A percentile compares a stretch with the other conserved stretches of the same genome.
Evolutionary conservation across 2,329 filamentous ascomycete genomes (phyloP).

Genomic region (Xylariales sp.): DNA sequence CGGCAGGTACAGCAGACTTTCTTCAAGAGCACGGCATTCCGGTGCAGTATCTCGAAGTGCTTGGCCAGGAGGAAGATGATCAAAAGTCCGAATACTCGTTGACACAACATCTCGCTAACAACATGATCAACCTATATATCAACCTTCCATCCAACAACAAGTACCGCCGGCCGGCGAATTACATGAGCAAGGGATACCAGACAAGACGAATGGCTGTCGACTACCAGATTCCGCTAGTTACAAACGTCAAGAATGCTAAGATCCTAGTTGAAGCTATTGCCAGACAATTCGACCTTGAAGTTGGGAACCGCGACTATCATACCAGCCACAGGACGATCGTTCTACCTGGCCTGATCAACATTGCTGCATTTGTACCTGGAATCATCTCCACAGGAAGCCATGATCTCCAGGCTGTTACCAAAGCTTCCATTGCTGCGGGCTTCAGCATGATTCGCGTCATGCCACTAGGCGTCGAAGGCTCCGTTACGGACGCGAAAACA

Average conservation of each 20-base stretch:
- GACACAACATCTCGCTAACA: slow-evolving; percentile 93
- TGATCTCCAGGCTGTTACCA: slow-evolving; percentile 66
- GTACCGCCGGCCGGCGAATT: slow-evolving; percentile 93
- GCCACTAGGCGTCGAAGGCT: slow-evolving; percentile 68
- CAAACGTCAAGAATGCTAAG: slow-evolving; percentile 99
- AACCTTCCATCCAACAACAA: slow-evolving; percentile 98
- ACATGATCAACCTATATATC: slow-evolving; percentile 98
- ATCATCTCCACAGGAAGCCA: slow-evolving; percentile 59
- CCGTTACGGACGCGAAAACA: slow-evolving; percentile 67
- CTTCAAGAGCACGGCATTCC: slow-evolving; percentile 87
- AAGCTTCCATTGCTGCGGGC: slow-evolving; percentile 67
- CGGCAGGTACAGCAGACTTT: slow-evolving; percentile 94
- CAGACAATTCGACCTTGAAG: slow-evolving; percentile 78
- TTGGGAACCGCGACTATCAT: slow-evolving; percentile 83
- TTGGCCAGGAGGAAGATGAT: slow-evolving; percentile 71
- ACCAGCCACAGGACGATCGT: slow-evolving; percentile 76
- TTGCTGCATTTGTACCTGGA: slow-evolving; percentile 75
- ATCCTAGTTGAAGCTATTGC: slow-evolving; percentile 92
- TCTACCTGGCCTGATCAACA: slow-evolving; percentile 71
- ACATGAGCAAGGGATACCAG: slow-evolving; percentile 96
- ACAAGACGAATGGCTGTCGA: slow-evolving; percentile 97
- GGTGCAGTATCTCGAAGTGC: slow-evolving; percentile 88
- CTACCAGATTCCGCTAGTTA: slow-evolving; percentile 92
- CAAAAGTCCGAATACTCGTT: slow-evolving; percentile 96
- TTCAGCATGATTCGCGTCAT: slow-evolving; percentile 80